Evolutionary conservation across 2,329 filamentous ascomycete species (phyloP).

Genomic region (Fulvia fulva): DNA sequence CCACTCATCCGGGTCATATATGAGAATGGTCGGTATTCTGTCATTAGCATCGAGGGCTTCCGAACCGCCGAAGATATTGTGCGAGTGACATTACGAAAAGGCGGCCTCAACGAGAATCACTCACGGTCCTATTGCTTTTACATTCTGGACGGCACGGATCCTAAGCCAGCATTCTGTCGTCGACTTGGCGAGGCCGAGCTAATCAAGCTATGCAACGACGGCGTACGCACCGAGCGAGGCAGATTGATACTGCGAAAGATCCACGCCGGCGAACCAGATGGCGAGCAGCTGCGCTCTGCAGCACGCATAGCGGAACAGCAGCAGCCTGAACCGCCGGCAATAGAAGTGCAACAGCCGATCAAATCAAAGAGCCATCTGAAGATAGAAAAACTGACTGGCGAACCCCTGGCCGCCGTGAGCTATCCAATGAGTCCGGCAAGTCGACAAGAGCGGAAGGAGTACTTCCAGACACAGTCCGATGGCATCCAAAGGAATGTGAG

Average conservation of each 20-base stretch:
- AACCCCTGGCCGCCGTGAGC: slow-evolving; percentile 78
- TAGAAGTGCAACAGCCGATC: slow-evolving; percentile 51
- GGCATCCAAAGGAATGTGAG: slow-evolving; percentile 31
- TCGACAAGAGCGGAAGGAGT: slow-evolving; percentile 59
- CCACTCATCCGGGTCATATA: slow-evolving; percentile 91
- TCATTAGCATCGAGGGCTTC: slow-evolving; percentile 88
- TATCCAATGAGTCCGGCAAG: slow-evolving; percentile 83
- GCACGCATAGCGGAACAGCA: slow-evolving; percentile 88
- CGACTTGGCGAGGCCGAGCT: slow-evolving; percentile 82
- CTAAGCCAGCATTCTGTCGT: slow-evolving; percentile 75
- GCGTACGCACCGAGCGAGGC: slow-evolving; percentile 78
- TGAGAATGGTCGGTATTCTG: slow-evolving; percentile 84
- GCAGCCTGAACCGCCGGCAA: slow-evolving; percentile 51
- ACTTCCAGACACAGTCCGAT: slow-evolving; percentile 33
- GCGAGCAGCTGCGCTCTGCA: slow-evolving; percentile 79
- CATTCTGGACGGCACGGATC: slow-evolving; percentile 79
- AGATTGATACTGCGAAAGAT: slow-evolving; percentile 87
- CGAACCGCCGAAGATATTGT: slow-evolving; percentile 91
- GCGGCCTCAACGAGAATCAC: slow-evolving; percentile 82
- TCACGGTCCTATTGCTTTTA: slow-evolving; percentile 97
- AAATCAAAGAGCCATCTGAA: slow-evolving; percentile 81
- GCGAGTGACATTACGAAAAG: slow-evolving; percentile 81
- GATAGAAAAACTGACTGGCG: slow-evolving; percentile 83
- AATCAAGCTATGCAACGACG: slow-evolving; percentile 84
- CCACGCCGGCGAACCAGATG: slow-evolving; percentile 84